phyloP scores from a whole-genome alignment of 2,329 filamentous ascomycete genomes.

The Graphilbum fragrans region DNA sequence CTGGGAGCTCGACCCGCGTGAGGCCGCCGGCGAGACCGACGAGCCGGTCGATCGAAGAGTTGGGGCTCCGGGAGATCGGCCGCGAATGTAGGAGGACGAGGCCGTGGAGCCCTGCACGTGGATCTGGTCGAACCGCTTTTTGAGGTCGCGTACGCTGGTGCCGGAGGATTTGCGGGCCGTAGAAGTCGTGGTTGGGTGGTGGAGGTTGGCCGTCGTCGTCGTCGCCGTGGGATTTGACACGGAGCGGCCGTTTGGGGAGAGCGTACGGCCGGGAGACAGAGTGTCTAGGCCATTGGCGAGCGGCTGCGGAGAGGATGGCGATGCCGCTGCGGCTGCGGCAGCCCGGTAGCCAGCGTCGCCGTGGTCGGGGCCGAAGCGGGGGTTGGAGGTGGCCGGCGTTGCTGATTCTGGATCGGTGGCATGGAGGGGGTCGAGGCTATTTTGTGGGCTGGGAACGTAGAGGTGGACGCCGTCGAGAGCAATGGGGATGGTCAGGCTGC shows the following conservation, averaged over 20 bases:
- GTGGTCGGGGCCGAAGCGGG: too few relatives aligned
- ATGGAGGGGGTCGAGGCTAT: too few relatives aligned
- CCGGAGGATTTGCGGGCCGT: slow-evolving; percentile 20
- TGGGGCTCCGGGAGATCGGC: neutral
- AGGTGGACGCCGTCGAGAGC: too few relatives aligned
- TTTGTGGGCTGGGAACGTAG: too few relatives aligned
- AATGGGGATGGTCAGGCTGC: too few relatives aligned
- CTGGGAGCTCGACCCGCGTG: neutral
- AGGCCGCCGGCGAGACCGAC: neutral
- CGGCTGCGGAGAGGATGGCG: neutral
- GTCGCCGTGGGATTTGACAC: slow-evolving; percentile 37
- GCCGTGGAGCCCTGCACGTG: neutral
- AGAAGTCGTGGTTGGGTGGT: neutral
- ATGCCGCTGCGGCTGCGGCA: too few relatives aligned
- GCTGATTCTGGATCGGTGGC: too few relatives aligned
- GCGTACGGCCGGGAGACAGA: too few relatives aligned
- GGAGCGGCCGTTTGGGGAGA: slow-evolving; percentile 38
- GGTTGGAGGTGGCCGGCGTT: too few relatives aligned
- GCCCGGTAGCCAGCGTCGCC: too few relatives aligned
- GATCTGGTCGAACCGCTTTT: slow-evolving; percentile 64
- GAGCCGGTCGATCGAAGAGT: neutral
- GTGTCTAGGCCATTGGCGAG: slow-evolving; percentile 28
- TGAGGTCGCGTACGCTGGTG: slow-evolving; percentile 69
- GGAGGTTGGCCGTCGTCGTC: slow-evolving; percentile 12
- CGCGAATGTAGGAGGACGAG: neutral